These are phyloP conservation scores for Arthrobotrys sphaeroides DNA, from an alignment of 2,329 filamentous ascomycete species.

Conservation along the genomic window DNA sequence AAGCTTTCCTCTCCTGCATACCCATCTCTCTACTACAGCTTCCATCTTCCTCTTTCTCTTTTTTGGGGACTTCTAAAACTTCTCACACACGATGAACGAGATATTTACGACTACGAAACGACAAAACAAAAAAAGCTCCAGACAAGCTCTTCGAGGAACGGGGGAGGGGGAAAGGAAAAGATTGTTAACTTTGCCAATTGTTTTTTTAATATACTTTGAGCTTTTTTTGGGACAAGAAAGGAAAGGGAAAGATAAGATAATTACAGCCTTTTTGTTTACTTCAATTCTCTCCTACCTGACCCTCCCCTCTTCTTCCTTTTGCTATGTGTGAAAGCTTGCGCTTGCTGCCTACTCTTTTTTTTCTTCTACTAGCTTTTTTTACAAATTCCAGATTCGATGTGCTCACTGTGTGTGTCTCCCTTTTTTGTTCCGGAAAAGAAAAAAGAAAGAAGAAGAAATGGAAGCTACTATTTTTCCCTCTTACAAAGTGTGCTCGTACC, in stretches of 20 bases:
- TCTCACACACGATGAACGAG: conserved; percentile 96
- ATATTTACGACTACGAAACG: conserved; percentile 72
- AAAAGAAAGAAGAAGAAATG: not conserved
- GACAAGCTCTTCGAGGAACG: conserved; percentile 14
- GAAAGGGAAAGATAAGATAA: conserved; percentile 15
- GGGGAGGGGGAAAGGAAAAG: conserved; percentile 26
- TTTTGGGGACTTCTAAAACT: conserved; percentile 78
- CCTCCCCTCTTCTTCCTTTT: not conserved
- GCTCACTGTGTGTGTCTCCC: not conserved
- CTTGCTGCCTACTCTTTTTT: not conserved
- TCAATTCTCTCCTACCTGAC: not conserved
- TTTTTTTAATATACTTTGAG: conserved; percentile 21
- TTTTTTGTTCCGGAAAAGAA: not conserved
- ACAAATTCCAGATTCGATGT: not conserved
- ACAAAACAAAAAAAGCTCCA: conserved; percentile 18
- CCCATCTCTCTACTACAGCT: not conserved
- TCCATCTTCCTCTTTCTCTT: conserved; percentile 7
- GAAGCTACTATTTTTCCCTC: not conserved
- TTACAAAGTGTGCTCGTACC: too few relatives aligned
- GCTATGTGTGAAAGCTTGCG: not conserved
- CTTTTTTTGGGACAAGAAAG: conserved; percentile 8
- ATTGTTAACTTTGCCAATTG: conserved; percentile 21
- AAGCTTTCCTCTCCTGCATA: not conserved
- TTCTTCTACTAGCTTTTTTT: not conserved
- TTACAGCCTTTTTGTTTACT: conserved; percentile 7